Conservation (phyloP, 1,139 yeast species). For the Suhomyces bokatorum region DNA sequence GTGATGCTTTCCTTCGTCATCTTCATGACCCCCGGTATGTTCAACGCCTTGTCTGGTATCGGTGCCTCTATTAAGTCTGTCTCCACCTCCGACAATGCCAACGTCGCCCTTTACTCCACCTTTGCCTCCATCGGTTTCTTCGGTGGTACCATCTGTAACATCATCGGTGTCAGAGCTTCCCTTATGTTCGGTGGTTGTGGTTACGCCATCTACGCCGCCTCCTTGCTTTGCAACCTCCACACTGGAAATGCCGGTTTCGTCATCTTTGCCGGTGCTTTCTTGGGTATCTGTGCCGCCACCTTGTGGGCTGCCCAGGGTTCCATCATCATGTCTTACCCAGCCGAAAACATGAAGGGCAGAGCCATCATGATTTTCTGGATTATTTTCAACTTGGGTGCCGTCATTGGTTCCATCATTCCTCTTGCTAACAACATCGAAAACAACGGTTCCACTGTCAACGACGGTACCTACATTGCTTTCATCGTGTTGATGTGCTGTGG, state of each 20-base stretch:
- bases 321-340: constrained; percentile 57
- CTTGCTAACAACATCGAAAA: constrained; percentile 50
- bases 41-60: constrained; percentile 55
- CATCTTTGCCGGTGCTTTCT: constrained; percentile 58
- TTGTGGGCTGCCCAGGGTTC: constrained; percentile 67
- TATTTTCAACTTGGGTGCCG: constrained; percentile 65
- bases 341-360: constrained; percentile 55
- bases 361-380: constrained; percentile 62
- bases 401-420: constrained; percentile 57
- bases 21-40: constrained; percentile 61
- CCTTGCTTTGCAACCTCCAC: constrained; percentile 51
- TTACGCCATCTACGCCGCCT: constrained; percentile 54
- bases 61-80: constrained; percentile 49
- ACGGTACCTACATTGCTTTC: constrained; percentile 60
- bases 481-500: constrained; percentile 56
- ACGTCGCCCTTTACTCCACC: constrained; percentile 55
- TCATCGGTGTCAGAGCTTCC: constrained; percentile 49
- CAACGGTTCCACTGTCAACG: constrained; percentile 40
- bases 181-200: constrained; percentile 57
- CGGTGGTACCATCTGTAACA: constrained; percentile 59
- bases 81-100: constrained; percentile 50
- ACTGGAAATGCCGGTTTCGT: constrained; percentile 54
- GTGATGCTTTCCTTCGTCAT: constrained; percentile 51
- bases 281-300: constrained; percentile 58
- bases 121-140: constrained; percentile 61